These are phyloP conservation scores for Nematocida major DNA, from an alignment of 371 early-diverging fungal species.

Conservation along the genomic window DNA sequence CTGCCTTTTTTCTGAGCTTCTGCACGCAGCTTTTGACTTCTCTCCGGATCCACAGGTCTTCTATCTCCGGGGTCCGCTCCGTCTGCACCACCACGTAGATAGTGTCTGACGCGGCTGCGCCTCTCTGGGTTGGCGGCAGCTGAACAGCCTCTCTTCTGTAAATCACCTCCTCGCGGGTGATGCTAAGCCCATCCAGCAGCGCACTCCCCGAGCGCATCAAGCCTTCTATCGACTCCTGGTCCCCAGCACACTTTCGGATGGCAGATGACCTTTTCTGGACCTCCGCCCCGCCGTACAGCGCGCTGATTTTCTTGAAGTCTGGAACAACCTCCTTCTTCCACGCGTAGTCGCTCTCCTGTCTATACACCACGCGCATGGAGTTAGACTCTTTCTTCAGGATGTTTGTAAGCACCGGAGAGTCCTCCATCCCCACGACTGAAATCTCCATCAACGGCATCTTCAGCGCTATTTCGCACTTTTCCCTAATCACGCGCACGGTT, in stretches of 20 bases:
- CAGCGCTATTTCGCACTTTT: slow-evolving; percentile 79
- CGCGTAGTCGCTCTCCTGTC: slow-evolving; percentile 14
- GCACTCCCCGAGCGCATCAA: neutral
- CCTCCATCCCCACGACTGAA: slow-evolving; percentile 78
- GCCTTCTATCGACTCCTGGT: neutral
- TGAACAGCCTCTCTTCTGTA: slow-evolving; percentile 37
- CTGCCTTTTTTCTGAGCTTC: slow-evolving; percentile 82
- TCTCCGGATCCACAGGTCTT: slow-evolving; percentile 83
- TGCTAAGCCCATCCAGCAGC: neutral
- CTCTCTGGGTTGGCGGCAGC: slow-evolving; percentile 21
- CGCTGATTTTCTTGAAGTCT: slow-evolving; percentile 54
- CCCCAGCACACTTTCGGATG: slow-evolving; percentile 25
- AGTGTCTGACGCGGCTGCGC: slow-evolving; percentile 27
- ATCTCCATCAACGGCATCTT: slow-evolving; percentile 91
- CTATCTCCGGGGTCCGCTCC: slow-evolving; percentile 72
- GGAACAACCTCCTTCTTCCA: slow-evolving; percentile 54
- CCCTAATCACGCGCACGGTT: slow-evolving; percentile 82
- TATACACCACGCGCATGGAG: slow-evolving; percentile 43
- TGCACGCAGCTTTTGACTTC: slow-evolving; percentile 95
- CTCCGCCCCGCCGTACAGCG: slow-evolving; percentile 25
- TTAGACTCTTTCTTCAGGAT: slow-evolving; percentile 58
- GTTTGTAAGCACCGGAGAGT: slow-evolving; percentile 64
- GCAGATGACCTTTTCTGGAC: slow-evolving; percentile 54
- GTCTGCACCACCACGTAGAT: slow-evolving; percentile 79
- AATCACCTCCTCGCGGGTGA: slow-evolving; percentile 53